Evolutionary conservation across 805 yeast species (phyloP), one percentile per base, ranked within the genome.

Genomic region (Lipomyces japonicus): DNA sequence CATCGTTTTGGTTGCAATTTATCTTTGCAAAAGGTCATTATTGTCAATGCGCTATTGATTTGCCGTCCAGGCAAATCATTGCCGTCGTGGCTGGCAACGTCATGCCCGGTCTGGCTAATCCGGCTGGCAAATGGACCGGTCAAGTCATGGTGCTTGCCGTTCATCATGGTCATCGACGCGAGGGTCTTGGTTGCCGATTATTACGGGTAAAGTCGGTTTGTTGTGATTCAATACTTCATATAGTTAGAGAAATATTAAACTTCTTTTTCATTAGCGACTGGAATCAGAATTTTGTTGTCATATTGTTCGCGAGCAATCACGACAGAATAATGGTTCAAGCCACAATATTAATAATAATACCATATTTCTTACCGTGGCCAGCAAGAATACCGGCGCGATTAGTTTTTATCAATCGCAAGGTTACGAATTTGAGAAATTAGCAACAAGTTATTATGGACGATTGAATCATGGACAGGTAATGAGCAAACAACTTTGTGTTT

Each of bases 71-170:
- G 1, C 21, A n/a, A 36, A 4, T 23, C 24, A 40, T 53, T 32
- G 32, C 46, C 32, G 58, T 52, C 19, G 48, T 51, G 23, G n/a
- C n/a, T n/a, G n/a, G n/a, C n/a, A n/a, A n/a, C n/a, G n/a, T n/a
- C n/a, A n/a, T n/a, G n/a, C n/a, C n/a, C n/a, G n/a, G n/a, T n/a
- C n/a, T n/a, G n/a, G n/a, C n/a, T n/a, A n/a, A n/a, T n/a, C n/a
- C n/a, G n/a, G n/a, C n/a, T n/a, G n/a, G n/a, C n/a, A n/a, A n/a
- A n/a, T n/a, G n/a, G n/a, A n/a, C n/a, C n/a, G 52, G 55, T 14
- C 48, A 53, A 25, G 42, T 53, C 38, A 51, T 53, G 57, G 23
- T 51, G 2, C 45, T 53, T n/a, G 58, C 58, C 4, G 55, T 53
- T 24, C 52, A 31, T 7, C 38, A 43, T 32, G 41, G 21, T 19